phyloP scores from a whole-genome alignment of 2,329 filamentous ascomycete genomes.

The Monosporascus sp. region DNA sequence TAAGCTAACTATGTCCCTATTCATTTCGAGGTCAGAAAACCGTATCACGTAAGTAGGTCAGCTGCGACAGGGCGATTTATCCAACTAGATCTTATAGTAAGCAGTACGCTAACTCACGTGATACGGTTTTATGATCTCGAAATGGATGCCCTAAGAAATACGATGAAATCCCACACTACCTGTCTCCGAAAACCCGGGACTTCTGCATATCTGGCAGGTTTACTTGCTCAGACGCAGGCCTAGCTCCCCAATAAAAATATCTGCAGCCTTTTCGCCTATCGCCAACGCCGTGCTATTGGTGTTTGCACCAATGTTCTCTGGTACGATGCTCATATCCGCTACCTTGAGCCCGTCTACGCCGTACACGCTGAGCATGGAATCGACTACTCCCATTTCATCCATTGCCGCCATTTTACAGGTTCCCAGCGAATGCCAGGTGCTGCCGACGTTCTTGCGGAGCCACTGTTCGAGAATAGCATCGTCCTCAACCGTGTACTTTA shows the following conservation, averaged over 20 bases:
- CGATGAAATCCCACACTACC: no score
- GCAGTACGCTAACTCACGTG: no score
- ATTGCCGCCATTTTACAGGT: slow-evolving; percentile 30
- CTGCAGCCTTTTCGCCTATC: slow-evolving; percentile 37
- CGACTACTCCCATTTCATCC: slow-evolving; percentile 30
- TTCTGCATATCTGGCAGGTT: neutral
- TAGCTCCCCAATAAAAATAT: slow-evolving; percentile 28
- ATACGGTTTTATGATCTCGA: no score
- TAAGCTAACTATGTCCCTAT: no score
- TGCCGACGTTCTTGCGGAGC: slow-evolving; percentile 24
- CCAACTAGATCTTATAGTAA: no score
- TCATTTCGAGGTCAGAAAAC: no score
- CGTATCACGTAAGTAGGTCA: no score
- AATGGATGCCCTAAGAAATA: no score
- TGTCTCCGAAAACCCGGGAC: no score
- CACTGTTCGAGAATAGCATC: slow-evolving; percentile 35
- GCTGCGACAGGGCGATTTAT: no score
- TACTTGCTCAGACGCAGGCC: slow-evolving; percentile 10
- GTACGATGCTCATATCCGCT: slow-evolving; percentile 22
- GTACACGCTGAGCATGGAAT: slow-evolving; percentile 31
- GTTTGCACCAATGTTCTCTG: slow-evolving; percentile 31
- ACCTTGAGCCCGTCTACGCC: slow-evolving; percentile 30
- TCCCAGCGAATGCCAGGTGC: slow-evolving; percentile 32
- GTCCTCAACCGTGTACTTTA: slow-evolving; percentile 38
- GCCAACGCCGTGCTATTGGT: slow-evolving; percentile 39